Evolutionary conservation across 805 yeast species (phyloP), one percentile per base, ranked within the genome.

Genomic region (Metschnikowia hibisci): DNA sequence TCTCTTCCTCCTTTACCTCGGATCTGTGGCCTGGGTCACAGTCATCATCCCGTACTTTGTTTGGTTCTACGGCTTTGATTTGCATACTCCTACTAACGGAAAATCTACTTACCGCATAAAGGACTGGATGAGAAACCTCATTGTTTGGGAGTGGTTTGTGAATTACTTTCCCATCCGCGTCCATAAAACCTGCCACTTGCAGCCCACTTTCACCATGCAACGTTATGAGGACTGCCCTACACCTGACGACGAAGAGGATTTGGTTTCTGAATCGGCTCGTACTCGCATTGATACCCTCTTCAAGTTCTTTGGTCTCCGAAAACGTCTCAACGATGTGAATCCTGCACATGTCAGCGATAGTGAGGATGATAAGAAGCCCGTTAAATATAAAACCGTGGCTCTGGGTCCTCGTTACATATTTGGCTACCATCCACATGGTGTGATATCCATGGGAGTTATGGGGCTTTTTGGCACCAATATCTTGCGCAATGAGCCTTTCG

Each of bases 401-500:
- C 64, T 79, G 3, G 91, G 88, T 0, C 90, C 87, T 2, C 68
- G 84, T 29, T 91, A 93, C 62, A 78, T 91, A 2, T 91, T 91
- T 64, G 95, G 96, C 0, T 83, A 87, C 57, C 97, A 90, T 62
- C 99, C 99, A 0, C 99, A 93, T 62, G 99, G 99, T 0, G 90
- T 91, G 12, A 89, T 90, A 10, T 86, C 96, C 1, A 74, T 90
- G 76, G 96, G 97, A 2, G 90, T 84, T 1, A 81, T 90, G 60
- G 96, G 96, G 1, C 81, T 83, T 0, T 69, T 90, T 48, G 88
- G 84, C 0, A 86, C 95, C 4, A 71, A 71, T 51, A 63, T 66
- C 10, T 44, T 71, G 16, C 51, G 73, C 23, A 71, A 71, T 47
- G 75, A 69, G 52, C 74, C 75, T 1, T 71, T 56, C 44, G 57